These are phyloP conservation scores for Candida coleopterorum DNA, from an alignment of 805 yeast genomes.

Conservation along the genomic window DNA sequence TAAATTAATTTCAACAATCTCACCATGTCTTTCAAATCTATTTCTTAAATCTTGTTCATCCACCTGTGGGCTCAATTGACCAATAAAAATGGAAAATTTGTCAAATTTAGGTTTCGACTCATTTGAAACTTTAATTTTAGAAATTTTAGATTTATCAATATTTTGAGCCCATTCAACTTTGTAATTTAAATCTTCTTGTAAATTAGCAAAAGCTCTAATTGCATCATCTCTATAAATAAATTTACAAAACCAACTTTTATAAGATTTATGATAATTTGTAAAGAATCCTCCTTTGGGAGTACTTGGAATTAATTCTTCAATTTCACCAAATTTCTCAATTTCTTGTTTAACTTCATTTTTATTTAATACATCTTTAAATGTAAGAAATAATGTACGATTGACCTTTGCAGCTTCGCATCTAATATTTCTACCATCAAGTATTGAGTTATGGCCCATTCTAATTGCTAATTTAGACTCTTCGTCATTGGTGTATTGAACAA, in stretches of 20 bases:
- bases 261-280: constrained; percentile 13
- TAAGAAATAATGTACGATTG: constrained; percentile 73
- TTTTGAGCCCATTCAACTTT: constrained; percentile 85
- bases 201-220: constrained; percentile 71
- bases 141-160: constrained; percentile 43
- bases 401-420: constrained; percentile 91
- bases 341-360: constrained; percentile 33
- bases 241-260: constrained; percentile 66
- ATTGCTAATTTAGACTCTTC: constrained; percentile 68
- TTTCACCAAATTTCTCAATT: constrained; percentile 61
- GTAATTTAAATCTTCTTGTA: constrained; percentile 49
- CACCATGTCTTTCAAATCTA: constrained; percentile 67
- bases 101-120: constrained; percentile 38
- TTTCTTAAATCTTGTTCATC: constrained; percentile 51
- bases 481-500: constrained; percentile 78
- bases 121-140: constrained; percentile 3
- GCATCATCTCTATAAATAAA: constrained; percentile 85
- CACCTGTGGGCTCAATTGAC: constrained; percentile 57
- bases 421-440: constrained; percentile 67
- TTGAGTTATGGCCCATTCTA: constrained; percentile 60
- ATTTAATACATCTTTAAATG: constrained; percentile 22
- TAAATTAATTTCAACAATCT: constrained; percentile 53
- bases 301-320: constrained; percentile 57
- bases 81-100: constrained; percentile 70
- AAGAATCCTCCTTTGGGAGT: constrained; percentile 28